phyloP scores from a whole-genome alignment of 2,329 filamentous ascomycete genomes.

The Parafenestella ontariensis region DNA sequence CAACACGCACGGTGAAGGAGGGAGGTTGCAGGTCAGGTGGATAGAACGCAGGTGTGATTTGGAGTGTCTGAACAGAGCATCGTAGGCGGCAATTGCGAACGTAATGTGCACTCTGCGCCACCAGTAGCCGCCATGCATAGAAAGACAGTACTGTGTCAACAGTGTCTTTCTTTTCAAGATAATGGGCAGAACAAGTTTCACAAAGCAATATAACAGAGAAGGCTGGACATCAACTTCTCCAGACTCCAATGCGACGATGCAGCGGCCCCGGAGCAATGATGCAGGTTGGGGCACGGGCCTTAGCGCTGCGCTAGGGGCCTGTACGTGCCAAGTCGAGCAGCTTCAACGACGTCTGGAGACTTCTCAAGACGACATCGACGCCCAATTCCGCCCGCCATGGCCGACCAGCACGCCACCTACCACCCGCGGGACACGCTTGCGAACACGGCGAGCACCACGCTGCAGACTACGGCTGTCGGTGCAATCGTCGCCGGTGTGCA shows the following conservation, averaged over 20 bases:
- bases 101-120: not conserved
- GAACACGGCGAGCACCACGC: conserved; percentile 67
- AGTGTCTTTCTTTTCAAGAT: too few relatives aligned
- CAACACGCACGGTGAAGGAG: conserved; percentile 7
- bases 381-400: conserved; percentile 45
- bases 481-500: conserved; percentile 78
- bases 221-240: too few relatives aligned
- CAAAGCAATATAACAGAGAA: too few relatives aligned
- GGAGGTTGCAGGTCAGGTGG: conserved; percentile 12
- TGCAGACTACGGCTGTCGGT: conserved; percentile 72
- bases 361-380: conserved; percentile 28
- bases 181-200: too few relatives aligned
- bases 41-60: conserved; percentile 14
- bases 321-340: conserved; percentile 21
- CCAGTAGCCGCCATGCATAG: not conserved
- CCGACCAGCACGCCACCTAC: conserved; percentile 56
- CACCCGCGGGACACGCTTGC: conserved; percentile 78
- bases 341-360: conserved; percentile 20
- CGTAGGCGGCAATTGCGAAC: conserved; percentile 24
- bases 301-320: not conserved
- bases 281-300: conserved; percentile 6
- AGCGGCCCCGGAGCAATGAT: conserved; percentile 8
- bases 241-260: too few relatives aligned
- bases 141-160: not conserved
- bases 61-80: conserved; percentile 18